Base-by-base conservation (phyloP, 768 basidiomycete genomes). In the Trametes maxima region DNA sequence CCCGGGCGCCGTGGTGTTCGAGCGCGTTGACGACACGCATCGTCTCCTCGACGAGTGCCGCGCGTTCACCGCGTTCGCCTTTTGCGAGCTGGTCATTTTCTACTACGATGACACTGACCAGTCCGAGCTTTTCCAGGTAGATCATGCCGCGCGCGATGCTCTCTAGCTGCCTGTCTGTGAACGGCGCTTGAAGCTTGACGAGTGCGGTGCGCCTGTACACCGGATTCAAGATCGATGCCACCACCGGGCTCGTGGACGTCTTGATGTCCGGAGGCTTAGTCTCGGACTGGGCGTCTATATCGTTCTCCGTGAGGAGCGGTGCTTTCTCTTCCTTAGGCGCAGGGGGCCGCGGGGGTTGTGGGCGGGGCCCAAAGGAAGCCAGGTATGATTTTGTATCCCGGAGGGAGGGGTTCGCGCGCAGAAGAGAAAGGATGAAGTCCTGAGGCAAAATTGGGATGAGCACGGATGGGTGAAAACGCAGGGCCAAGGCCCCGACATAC, bases 131-230 rank as follows among this genome's bases (percentile, higher is more conserved):
- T 74, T 96, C 92, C 48, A 99, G 85, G 73, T 97, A 95, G 42
- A 95, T 92, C 78, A 99, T 85, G 54, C 97, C 97, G 42, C 89
- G 85, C 42, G 90, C 87, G 66, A 99, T 93, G 72, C 95, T 95
- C 65, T 96, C 92, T 59, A 98, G 85, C 69, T 98, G 97, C 8
- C 87, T 82, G 74, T 96, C 90, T 11, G 86, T 90, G 72, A 98
- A 98, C 2, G 97, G 97, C 11, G 95, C 94, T 73, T 98, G 97
- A 2, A 98, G 78, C 76, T 98, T 98, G 67, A 99, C 95, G 16
- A 99, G 85, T 5, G 95, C 94, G 0, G 97, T 96, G 54, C 93
- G 89, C 45, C 87, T 83, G 59, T 86, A 78, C 54, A 92, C 84
- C 6, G 95, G 95, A 69, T 95, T 80, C n/a, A 95, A 79, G 66